Evolutionary conservation across 441 rosid species (phyloP).

Genomic region (Croton setiger): DNA sequence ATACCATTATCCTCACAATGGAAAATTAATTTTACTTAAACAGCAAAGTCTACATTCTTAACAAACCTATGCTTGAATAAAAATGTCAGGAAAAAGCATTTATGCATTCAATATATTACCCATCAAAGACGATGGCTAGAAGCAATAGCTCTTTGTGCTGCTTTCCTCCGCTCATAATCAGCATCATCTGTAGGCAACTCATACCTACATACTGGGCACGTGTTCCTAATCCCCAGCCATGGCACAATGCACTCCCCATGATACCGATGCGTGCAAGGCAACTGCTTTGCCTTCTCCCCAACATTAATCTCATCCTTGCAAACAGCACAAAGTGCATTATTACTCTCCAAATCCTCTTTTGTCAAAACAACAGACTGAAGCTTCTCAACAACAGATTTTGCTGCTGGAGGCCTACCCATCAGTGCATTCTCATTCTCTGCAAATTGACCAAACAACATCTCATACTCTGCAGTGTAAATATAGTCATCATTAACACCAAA

Average conservation of each 20-base stretch:
- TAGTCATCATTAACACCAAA: slow-evolving; percentile 54
- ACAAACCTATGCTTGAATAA: slow-evolving; percentile 27
- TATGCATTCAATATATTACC: slow-evolving; percentile 18
- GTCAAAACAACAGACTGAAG: slow-evolving; percentile 55
- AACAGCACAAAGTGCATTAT: slow-evolving; percentile 62
- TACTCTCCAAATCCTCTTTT: slow-evolving; percentile 44
- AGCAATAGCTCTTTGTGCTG: slow-evolving; percentile 30
- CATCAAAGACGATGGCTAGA: slow-evolving; percentile 26
- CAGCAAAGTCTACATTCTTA: slow-evolving; percentile 34
- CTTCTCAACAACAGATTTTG: slow-evolving; percentile 51
- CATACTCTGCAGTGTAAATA: slow-evolving; percentile 55
- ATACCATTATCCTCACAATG: slow-evolving; percentile 24
- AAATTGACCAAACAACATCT: slow-evolving; percentile 66
- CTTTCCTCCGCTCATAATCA: slow-evolving; percentile 66
- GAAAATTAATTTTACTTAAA: slow-evolving; percentile 20
- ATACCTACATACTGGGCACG: slow-evolving; percentile 94
- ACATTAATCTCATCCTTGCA: slow-evolving; percentile 76
- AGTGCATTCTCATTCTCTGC: slow-evolving; percentile 46
- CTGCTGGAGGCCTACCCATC: slow-evolving; percentile 66
- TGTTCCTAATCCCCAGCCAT: slow-evolving; percentile 77
- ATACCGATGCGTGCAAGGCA: slow-evolving; percentile 83
- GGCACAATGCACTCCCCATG: slow-evolving; percentile 79
- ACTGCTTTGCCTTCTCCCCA: slow-evolving; percentile 56
- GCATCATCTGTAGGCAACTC: slow-evolving; percentile 82
- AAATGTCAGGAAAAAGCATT: slow-evolving; percentile 27